Base-by-base conservation (phyloP, 225 moss, liverwort and hornwort species). In the Pseudisothecium myosuroides region DNA sequence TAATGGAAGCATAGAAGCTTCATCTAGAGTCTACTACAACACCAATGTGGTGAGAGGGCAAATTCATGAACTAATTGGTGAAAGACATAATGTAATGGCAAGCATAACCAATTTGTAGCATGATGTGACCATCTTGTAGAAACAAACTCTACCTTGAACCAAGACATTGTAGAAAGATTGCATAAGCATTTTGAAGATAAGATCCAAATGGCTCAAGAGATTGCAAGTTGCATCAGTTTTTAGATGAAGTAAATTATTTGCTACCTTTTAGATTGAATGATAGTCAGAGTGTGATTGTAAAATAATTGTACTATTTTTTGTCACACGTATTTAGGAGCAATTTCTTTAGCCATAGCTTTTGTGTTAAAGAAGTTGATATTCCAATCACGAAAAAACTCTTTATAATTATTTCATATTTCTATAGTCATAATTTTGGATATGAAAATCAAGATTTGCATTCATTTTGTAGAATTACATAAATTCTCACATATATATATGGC, bases 1-100 rank as follows among this genome's bases (percentile, higher is more conserved):
- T 52, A 52, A 34, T 22, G 12, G 8, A 52, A 76, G 2, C 14
- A 76, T 22, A 0, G 4, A 76, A 52, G 21, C 34, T 76, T 52
- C 49, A 49, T 0, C 5, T 52, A 76, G 0, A 52, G 52, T 34
- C 13, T 14, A 21, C 3, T 1, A 5, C 3, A 4, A 3, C 2
- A 3, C 22, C 2, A 50, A 36, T 34, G 13, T 22, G 5, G 52
- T 52, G 14, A 52, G 14, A 34, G 3, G 52, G 7, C 12, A 76
- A 76, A 76, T 52, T 76, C 1, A 0, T 13, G 5, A 34, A 5
- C 1, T 34, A 76, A 20, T 32, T 50, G 8, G 20, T 21, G 10
- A 76, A 32, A 75, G 32, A 32, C 2, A 49, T 0, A 71, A 49
- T 20, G 20, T 49, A 31, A 12, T 45, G 32, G 7, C 12, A 32